These are phyloP conservation scores for Penicillium roqueforti DNA, from an alignment of 495 filamentous ascomycete genomes.

Conservation along the genomic window DNA sequence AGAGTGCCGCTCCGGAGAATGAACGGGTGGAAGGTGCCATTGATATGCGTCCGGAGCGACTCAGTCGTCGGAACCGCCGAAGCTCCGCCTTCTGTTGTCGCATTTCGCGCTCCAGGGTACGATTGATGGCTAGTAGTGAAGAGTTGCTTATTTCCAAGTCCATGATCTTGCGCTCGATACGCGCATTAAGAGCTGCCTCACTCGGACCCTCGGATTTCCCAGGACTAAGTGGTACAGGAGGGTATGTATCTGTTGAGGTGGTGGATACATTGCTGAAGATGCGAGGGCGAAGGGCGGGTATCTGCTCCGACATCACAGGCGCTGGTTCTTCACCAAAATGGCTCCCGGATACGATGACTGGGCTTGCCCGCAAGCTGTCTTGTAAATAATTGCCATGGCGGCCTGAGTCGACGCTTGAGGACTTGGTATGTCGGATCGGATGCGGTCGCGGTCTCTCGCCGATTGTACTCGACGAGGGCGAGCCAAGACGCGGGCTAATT, in stretches of 20 bases:
- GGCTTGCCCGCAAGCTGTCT: slow-evolving; percentile 34
- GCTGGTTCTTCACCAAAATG: slow-evolving; percentile 20
- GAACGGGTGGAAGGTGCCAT: slow-evolving; percentile 44
- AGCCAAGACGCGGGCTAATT: slow-evolving; percentile 15
- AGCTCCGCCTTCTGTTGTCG: slow-evolving; percentile 87
- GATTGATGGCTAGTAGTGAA: slow-evolving; percentile 93
- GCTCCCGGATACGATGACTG: slow-evolving; percentile 28
- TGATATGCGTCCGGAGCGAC: slow-evolving; percentile 69
- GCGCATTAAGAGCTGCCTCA: slow-evolving; percentile 75
- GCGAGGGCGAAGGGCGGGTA: slow-evolving; percentile 35
- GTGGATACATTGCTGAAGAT: slow-evolving; percentile 41
- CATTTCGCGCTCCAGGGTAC: slow-evolving; percentile 84
- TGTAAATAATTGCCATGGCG: slow-evolving; percentile 16
- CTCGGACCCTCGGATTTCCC: slow-evolving; percentile 40
- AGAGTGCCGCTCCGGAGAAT: slow-evolving; percentile 36
- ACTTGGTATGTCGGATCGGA: slow-evolving; percentile 33
- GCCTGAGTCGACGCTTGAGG: slow-evolving; percentile 38
- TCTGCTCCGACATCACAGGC: slow-evolving; percentile 27
- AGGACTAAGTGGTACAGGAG: slow-evolving; percentile 40
- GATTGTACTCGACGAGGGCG: slow-evolving; percentile 21
- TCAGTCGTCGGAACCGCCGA: slow-evolving; percentile 75
- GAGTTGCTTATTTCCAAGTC: slow-evolving; percentile 98
- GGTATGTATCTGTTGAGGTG: slow-evolving; percentile 28
- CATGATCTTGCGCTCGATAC: slow-evolving; percentile 89
- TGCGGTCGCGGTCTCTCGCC: slow-evolving; percentile 15